Evolutionary conservation across 2,329 filamentous ascomycete genomes (phyloP).

Genomic region (Cladosporium sp.): DNA sequence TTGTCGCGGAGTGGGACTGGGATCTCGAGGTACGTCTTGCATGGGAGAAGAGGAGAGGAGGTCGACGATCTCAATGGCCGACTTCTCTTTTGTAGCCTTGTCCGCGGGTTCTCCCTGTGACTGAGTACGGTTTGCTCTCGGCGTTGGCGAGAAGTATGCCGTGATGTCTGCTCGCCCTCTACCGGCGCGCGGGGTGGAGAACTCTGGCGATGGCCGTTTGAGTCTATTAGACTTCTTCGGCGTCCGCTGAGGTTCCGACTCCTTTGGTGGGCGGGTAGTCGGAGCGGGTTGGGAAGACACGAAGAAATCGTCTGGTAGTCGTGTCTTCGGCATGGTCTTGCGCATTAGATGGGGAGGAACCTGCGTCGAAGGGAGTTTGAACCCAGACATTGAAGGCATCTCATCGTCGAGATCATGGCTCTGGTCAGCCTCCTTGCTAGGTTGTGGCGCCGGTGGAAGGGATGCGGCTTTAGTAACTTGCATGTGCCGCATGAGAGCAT

Average conservation of each 20-base stretch:
- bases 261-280: constrained; percentile 4
- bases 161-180: constrained; percentile 30
- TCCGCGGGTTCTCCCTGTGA: not conserved
- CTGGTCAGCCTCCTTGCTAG: constrained; percentile 1
- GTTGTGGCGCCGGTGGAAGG: not conserved
- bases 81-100: not conserved
- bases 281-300: not conserved
- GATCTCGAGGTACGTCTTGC: constrained; percentile 7
- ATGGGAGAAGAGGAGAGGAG: constrained; percentile 35
- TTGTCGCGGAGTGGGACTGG: constrained; percentile 12
- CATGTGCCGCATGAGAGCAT: constrained; percentile 25
- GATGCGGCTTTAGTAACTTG: constrained; percentile 23
- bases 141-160: constrained; percentile 32
- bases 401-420: not conserved
- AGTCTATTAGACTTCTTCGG: constrained; percentile 25
- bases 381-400: constrained; percentile 20
- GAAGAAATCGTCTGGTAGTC: not conserved
- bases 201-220: constrained; percentile 31
- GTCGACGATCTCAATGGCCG: constrained; percentile 28
- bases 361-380: not conserved
- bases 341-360: not conserved
- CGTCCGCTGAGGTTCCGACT: constrained; percentile 22
- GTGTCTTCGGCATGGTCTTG: not conserved
- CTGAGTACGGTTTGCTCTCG: constrained; percentile 18
- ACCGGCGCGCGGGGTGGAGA: constrained; percentile 26